Conservation (phyloP, 1,139 yeast genomes). For the Ogataea hybrid region DNA sequence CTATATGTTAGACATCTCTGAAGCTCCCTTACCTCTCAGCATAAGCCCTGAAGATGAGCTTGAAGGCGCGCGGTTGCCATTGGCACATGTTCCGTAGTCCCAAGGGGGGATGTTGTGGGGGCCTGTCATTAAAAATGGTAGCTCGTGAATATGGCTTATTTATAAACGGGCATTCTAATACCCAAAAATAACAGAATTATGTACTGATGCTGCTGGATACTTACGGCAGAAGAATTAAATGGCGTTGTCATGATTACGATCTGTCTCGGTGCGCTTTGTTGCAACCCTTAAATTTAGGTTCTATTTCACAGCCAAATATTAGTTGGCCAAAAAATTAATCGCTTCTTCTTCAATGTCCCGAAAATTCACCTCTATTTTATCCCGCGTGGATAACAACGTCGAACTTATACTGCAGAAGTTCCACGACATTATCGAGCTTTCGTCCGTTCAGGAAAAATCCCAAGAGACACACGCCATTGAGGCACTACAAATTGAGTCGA, state of each 20-base stretch:
- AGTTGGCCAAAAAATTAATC: background rate
- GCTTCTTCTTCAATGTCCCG: slow-evolving; percentile 21
- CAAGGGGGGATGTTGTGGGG: slow-evolving; percentile 21
- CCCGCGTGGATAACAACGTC: slow-evolving; percentile 34
- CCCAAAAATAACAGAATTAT: background rate
- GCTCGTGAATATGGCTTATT: too few relatives aligned
- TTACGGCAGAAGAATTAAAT: too few relatives aligned
- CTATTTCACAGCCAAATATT: background rate
- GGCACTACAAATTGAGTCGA: slow-evolving; percentile 53
- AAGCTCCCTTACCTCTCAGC: slow-evolving; percentile 16
- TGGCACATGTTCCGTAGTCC: slow-evolving; percentile 25
- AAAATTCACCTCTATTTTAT: slow-evolving; percentile 28
- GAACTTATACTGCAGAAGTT: slow-evolving; percentile 34
- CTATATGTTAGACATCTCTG: slow-evolving; percentile 18
- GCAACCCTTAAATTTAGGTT: too few relatives aligned
- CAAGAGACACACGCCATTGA: slow-evolving; percentile 53
- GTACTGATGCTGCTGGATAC: background rate
- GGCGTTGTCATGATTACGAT: too few relatives aligned
- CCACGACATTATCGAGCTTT: slow-evolving; percentile 32
- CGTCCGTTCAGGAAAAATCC: slow-evolving; percentile 41
- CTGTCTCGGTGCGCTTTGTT: too few relatives aligned
- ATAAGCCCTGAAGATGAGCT: slow-evolving; percentile 23
- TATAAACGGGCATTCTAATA: too few relatives aligned
- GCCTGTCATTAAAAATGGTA: background rate
- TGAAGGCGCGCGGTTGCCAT: slow-evolving; percentile 14